phyloP scores from a whole-genome alignment of 1,139 yeast species.

The Yamadazyma aaseri region DNA sequence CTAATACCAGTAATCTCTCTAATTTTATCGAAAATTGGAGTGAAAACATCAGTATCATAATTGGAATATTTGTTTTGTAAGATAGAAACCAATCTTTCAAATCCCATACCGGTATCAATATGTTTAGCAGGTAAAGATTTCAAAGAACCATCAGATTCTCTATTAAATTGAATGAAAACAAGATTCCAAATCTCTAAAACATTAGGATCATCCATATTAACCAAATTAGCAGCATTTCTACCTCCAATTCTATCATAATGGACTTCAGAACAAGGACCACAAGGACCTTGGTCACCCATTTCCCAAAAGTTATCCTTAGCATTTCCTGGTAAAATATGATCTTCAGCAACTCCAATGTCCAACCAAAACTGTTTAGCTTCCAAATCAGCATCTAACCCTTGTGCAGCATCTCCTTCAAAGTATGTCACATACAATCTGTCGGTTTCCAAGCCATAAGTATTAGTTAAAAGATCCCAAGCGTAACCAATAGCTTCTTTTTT shows the following conservation, averaged over 20 bases:
- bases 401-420: slow-evolving; percentile 84
- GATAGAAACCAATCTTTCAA: slow-evolving; percentile 93
- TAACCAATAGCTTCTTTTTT: slow-evolving; percentile 86
- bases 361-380: slow-evolving; percentile 91
- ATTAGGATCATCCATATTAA: slow-evolving; percentile 95
- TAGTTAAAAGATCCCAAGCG: slow-evolving; percentile 89
- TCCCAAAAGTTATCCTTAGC: slow-evolving; percentile 97
- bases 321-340: slow-evolving; percentile 89
- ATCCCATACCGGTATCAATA: slow-evolving; percentile 98
- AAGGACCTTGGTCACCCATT: slow-evolving; percentile 99
- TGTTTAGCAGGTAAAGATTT: slow-evolving; percentile 88
- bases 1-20: slow-evolving; percentile 92
- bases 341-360: slow-evolving; percentile 83
- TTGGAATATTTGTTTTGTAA: slow-evolving; percentile 88
- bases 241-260: slow-evolving; percentile 98
- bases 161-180: slow-evolving; percentile 93
- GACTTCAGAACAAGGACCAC: slow-evolving; percentile 98
- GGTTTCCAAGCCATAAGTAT: slow-evolving; percentile 73
- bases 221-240: slow-evolving; percentile 86
- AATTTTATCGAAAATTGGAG: slow-evolving; percentile 79
- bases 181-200: slow-evolving; percentile 97
- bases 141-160: slow-evolving; percentile 85
- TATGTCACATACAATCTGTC: slow-evolving; percentile 91
- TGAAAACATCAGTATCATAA: slow-evolving; percentile 95
- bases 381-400: slow-evolving; percentile 88